A percentile compares a stretch with the other conserved stretches of the same genome.
Evolutionary conservation across 306 rosid species (phyloP).

Genomic region (Clitoria ternatea): DNA sequence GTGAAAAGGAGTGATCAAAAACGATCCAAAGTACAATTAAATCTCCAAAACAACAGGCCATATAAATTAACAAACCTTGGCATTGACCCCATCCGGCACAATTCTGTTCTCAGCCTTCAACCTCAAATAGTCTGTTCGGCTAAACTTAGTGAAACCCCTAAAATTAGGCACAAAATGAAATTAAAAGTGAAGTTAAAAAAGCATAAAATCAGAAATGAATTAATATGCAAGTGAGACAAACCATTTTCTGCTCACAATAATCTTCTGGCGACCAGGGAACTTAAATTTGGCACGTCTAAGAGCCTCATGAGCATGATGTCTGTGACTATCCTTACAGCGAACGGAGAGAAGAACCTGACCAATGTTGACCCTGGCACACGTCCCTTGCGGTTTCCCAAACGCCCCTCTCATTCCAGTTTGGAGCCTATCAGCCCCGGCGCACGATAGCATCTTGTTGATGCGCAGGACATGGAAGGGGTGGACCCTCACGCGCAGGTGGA

Average conservation of each 20-base stretch:
- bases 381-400: conserved; percentile 79
- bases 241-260: conserved; percentile 81
- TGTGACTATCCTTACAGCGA: conserved; percentile 58
- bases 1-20: not conserved
- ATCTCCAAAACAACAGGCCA: no score
- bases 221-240: not conserved
- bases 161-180: not conserved
- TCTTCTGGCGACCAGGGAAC: conserved; percentile 78
- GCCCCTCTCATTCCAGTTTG: conserved; percentile 94
- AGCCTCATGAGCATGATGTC: conserved; percentile 66
- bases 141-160: conserved; percentile 87
- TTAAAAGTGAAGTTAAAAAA: not conserved
- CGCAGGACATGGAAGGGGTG: conserved; percentile 85
- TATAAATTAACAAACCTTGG: conserved; percentile 72
- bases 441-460: conserved; percentile 86
- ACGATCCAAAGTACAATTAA: not conserved
- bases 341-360: conserved; percentile 77
- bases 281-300: conserved; percentile 76
- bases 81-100: conserved; percentile 77
- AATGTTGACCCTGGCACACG: conserved; percentile 71
- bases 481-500: conserved; percentile 73
- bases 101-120: conserved; percentile 60
- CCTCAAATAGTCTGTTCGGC: conserved; percentile 54
- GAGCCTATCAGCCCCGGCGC: conserved; percentile 92
- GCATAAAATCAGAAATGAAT: no score